These are phyloP conservation scores for Annulohypoxylon stygium DNA, from an alignment of 495 filamentous ascomycete species.

Conservation along the genomic window DNA sequence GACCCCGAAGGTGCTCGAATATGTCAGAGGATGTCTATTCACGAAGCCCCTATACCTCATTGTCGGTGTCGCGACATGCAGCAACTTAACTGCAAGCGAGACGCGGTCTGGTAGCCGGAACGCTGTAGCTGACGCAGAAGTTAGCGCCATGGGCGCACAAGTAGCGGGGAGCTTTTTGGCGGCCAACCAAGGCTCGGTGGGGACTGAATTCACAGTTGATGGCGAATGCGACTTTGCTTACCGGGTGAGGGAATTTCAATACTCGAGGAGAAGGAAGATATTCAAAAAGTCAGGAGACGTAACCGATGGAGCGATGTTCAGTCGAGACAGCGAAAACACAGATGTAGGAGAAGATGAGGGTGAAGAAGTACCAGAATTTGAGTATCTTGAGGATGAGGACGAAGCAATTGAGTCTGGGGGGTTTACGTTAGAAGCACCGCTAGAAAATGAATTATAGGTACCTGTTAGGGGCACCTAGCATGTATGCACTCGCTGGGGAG, in stretches of 20 bases:
- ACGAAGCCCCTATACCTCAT: conserved; percentile 15
- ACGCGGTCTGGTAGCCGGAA: background rate
- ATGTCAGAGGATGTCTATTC: background rate
- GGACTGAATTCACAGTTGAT: conserved; percentile 4
- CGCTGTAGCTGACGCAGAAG: background rate
- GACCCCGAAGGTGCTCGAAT: conserved; percentile 7
- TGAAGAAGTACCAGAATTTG: conserved; percentile 5
- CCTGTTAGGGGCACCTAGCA: background rate
- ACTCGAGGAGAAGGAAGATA: conserved; percentile 3
- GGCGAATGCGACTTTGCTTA: conserved; percentile 17
- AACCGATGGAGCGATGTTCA: conserved; percentile 17
- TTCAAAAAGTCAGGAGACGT: conserved; percentile 15
- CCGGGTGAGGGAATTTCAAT: conserved; percentile 15
- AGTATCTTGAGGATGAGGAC: conserved; percentile 22
- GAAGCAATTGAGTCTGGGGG: background rate
- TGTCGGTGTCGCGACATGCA: conserved; percentile 16
- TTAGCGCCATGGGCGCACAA: background rate
- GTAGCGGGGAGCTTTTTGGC: conserved; percentile 1
- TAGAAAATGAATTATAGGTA: background rate
- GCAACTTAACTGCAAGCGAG: background rate
- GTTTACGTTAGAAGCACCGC: background rate
- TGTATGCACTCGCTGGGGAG: background rate
- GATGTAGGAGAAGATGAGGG: background rate
- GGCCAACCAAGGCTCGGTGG: conserved; percentile 8
- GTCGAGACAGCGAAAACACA: background rate